Evolutionary conservation across 345 rosid species (phyloP).

Genomic region (Salix caprea): DNA sequence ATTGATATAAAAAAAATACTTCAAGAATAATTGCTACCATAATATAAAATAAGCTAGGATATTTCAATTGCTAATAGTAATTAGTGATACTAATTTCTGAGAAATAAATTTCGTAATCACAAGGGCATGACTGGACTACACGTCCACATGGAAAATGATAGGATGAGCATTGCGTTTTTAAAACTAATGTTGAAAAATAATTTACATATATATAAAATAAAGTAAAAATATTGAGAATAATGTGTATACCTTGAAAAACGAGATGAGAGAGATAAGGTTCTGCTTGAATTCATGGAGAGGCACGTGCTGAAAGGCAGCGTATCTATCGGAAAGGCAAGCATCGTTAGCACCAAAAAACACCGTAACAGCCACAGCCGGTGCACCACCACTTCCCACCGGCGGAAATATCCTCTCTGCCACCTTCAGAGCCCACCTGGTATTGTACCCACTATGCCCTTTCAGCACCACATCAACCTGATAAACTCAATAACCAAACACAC

Average conservation of each 20-base stretch:
- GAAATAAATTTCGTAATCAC: no score
- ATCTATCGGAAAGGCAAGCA: slow-evolving; percentile 76
- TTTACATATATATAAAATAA: no score
- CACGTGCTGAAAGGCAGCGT: slow-evolving; percentile 83
- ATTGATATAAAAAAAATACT: no score
- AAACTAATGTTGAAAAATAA: no score
- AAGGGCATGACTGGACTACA: no score
- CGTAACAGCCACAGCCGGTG: slow-evolving; percentile 51
- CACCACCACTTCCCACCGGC: slow-evolving; percentile 21
- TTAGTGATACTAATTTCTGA: no score
- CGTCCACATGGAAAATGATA: no score
- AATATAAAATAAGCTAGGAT: no score
- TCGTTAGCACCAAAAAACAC: slow-evolving; percentile 93
- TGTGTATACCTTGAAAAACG: slow-evolving; percentile 56
- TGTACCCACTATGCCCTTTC: slow-evolving; percentile 80
- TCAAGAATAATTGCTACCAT: no score
- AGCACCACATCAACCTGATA: slow-evolving; percentile 60
- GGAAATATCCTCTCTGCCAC: slow-evolving; percentile 57
- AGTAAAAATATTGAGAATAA: no score
- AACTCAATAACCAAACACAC: neutral
- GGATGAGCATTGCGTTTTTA: no score
- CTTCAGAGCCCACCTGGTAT: slow-evolving; percentile 79
- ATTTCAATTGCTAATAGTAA: no score
- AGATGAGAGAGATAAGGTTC: slow-evolving; percentile 62
- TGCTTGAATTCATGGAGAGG: slow-evolving; percentile 64